Evolutionary conservation across 2,329 filamentous ascomycete genomes (phyloP).

Genomic region (Endoconidiophora polonica): DNA sequence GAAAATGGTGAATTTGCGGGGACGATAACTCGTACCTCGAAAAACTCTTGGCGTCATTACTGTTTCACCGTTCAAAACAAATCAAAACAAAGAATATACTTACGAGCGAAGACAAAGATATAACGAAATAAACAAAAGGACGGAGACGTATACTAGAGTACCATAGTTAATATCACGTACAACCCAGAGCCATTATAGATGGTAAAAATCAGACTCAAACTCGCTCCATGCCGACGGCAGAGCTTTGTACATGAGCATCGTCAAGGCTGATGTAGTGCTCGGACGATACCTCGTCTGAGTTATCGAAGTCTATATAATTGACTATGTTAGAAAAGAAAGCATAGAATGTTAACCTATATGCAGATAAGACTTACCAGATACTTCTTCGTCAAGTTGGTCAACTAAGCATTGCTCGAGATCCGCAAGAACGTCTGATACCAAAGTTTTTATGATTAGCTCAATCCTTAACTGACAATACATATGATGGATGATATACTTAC

Average conservation of each 20-base stretch:
- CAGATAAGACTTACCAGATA: constrained; percentile 33
- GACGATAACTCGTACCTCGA: too few relatives aligned
- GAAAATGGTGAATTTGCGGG: too few relatives aligned
- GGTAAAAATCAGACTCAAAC: background rate
- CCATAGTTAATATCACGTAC: too few relatives aligned
- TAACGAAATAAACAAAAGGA: too few relatives aligned
- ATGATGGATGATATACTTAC: constrained; percentile 20
- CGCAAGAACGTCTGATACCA: constrained; percentile 24
- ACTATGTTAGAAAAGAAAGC: background rate
- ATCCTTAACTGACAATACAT: background rate
- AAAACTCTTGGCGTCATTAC: too few relatives aligned
- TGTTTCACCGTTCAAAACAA: too few relatives aligned
- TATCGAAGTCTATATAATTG: constrained; percentile 3
- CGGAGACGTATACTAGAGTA: too few relatives aligned
- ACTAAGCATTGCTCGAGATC: constrained; percentile 37
- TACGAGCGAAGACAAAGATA: too few relatives aligned
- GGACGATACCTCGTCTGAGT: constrained; percentile 3
- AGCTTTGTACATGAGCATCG: background rate
- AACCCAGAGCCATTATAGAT: too few relatives aligned
- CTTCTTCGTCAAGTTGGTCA: constrained; percentile 41
- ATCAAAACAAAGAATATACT: too few relatives aligned
- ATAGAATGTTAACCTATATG: too few relatives aligned
- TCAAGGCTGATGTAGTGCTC: constrained; percentile 5
- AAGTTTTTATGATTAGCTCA: background rate
- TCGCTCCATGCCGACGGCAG: background rate